phyloP scores from a whole-genome alignment of 352 stramenopile genomes.

The Phytophthora sansomeana region DNA sequence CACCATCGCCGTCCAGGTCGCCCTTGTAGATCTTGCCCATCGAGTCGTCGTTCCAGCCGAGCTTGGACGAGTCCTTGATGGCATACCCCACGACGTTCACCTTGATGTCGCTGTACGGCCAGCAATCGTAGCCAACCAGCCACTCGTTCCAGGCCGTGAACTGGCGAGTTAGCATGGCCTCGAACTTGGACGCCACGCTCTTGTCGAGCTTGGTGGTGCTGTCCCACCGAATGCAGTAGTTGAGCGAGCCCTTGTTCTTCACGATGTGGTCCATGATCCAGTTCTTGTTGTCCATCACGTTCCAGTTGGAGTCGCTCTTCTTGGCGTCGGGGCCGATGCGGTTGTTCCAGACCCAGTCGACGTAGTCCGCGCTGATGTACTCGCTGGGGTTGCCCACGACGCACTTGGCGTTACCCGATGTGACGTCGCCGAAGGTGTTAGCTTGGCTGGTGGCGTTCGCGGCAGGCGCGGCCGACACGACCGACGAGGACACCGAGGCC shows the following conservation, averaged over 20 bases:
- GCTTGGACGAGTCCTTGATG: constrained; percentile 26
- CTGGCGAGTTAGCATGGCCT: constrained; percentile 40
- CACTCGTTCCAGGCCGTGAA: constrained; percentile 34
- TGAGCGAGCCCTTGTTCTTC: constrained; percentile 28
- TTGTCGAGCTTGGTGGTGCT: constrained; percentile 40
- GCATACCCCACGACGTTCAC: constrained; percentile 44
- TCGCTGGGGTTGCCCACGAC: constrained; percentile 12
- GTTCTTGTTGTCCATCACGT: constrained; percentile 24
- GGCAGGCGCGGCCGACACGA: constrained; percentile 3
- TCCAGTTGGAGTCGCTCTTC: constrained; percentile 4
- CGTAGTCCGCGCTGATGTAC: constrained; percentile 4
- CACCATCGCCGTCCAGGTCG: constrained; percentile 8
- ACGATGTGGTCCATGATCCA: constrained; percentile 49
- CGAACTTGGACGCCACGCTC: constrained; percentile 40
- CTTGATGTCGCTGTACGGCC: constrained; percentile 37
- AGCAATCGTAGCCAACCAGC: constrained; percentile 41
- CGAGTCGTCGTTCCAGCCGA: constrained; percentile 46
- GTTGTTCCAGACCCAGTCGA: constrained; percentile 29
- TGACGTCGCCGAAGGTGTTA: constrained; percentile 18
- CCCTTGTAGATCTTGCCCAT: constrained; percentile 35
- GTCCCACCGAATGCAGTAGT: constrained; percentile 54
- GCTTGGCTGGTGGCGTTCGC: constrained; percentile 8
- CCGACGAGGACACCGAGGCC: not conserved
- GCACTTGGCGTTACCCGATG: constrained; percentile 3
- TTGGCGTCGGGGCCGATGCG: constrained; percentile 20